Evolutionary conservation across 805 yeast genomes (phyloP), one percentile per base, ranked within the genome.

Genomic region (Vanderwaltozyma verrucispora): DNA sequence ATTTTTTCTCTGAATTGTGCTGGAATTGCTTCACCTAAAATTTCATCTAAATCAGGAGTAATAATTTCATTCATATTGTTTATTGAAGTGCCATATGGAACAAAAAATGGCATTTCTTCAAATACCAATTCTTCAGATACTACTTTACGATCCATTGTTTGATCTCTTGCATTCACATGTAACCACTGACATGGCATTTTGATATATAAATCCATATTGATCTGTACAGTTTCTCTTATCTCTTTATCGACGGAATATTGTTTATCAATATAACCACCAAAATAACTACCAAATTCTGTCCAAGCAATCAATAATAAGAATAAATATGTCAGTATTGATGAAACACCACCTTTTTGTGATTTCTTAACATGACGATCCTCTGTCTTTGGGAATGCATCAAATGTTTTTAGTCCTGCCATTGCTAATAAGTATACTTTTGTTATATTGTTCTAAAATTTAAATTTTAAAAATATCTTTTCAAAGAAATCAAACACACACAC

Each of bases 161-260:
- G 61, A 54, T 92, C 98, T 49, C 73, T 67, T 12, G 82, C 87
- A 51, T 80, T 80, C 13, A 94, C 77, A 47, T 77, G 80, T 14
- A 92, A 44, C 48, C 63, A 72, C 41, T 76, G 72, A 61, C 98
- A 92, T 9, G 94, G 94, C 79, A 81, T 80, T 7, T 80, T 79
- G 33, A 92, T 80, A 20, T 80, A 69, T 47, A 92, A 55, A 55
- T 88, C 96, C 40, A 92, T 33, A 53, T 92, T 88, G 33, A 92
- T 69, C 31, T 70, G 71, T 38, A 87, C 69, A 25, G 71, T 71
- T 39, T 72, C 72, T n/a, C 59, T 62, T 13, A 85, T 61, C 3
- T 65, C 63, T 26, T 69, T 66, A 50, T 84, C 94, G 4, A 92
- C 94, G 3, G 69, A 64, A 56, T 84, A 92, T 47, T 79, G 83